Conservation (phyloP, 176 grass and related monocot genomes). For the Rhipidocladum racemiflorum region DNA sequence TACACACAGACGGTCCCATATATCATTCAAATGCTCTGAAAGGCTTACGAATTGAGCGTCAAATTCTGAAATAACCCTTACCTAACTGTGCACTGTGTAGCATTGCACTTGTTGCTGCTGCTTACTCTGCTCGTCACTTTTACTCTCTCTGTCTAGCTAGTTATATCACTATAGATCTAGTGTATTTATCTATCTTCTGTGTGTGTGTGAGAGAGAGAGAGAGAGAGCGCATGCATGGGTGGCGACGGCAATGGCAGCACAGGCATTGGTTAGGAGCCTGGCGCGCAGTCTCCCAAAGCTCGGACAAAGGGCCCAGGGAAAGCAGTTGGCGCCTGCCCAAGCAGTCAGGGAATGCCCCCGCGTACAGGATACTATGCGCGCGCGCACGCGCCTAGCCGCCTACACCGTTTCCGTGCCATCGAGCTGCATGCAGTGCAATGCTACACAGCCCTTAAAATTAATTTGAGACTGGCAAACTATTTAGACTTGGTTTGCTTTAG, state of each 20-base stretch:
- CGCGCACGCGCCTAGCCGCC: not conserved
- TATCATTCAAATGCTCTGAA: too few relatives aligned
- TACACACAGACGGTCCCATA: too few relatives aligned
- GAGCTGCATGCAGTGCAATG: not conserved
- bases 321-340: not conserved
- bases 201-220: not conserved
- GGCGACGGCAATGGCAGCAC: not conserved
- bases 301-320: conserved; percentile 36
- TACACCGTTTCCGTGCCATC: not conserved
- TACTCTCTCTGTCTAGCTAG: not conserved
- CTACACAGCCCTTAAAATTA: too few relatives aligned
- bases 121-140: conserved; percentile 24
- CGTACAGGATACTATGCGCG: not conserved
- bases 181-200: too few relatives aligned
- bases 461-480: too few relatives aligned
- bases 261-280: conserved; percentile 14
- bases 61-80: too few relatives aligned
- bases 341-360: conserved; percentile 26
- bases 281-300: conserved; percentile 26
- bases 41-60: too few relatives aligned
- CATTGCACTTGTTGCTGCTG: too few relatives aligned
- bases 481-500: too few relatives aligned
- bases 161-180: not conserved
- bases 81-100: too few relatives aligned
- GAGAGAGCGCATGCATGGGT: not conserved